phyloP scores from a whole-genome alignment of 129 eudicot genomes.

The Dittrichia graveolens region DNA sequence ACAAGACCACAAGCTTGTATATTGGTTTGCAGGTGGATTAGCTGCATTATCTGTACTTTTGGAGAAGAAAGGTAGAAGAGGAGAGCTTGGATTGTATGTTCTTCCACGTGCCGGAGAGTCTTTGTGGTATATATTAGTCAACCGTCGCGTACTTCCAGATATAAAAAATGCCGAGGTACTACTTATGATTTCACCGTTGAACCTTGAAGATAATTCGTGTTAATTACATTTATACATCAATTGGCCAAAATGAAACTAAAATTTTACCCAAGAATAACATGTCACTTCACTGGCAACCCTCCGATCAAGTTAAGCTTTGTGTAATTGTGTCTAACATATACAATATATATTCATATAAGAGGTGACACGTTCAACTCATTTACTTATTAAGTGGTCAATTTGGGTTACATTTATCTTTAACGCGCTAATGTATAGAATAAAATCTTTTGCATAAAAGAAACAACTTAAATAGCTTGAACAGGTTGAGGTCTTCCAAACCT shows the following conservation, averaged over 20 bases:
- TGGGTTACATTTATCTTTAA: too few relatives aligned
- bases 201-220: not conserved
- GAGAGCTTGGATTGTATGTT: slow-evolving; percentile 96
- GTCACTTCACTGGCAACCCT: not conserved
- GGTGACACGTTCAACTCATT: too few relatives aligned
- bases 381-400: too few relatives aligned
- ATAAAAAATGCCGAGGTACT: slow-evolving; percentile 94
- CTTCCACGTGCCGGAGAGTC: slow-evolving; percentile 99
- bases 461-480: too few relatives aligned
- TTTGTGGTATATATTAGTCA: slow-evolving; percentile 90
- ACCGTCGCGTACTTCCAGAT: slow-evolving; percentile 84
- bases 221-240: slow-evolving; percentile 1
- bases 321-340: too few relatives aligned
- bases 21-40: slow-evolving; percentile 94
- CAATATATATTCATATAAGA: too few relatives aligned
- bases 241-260: not conserved
- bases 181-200: slow-evolving; percentile 1
- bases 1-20: slow-evolving; percentile 94
- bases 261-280: not conserved
- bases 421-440: too few relatives aligned
- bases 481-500: too few relatives aligned
- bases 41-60: slow-evolving; percentile 91
- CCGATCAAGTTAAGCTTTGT: too few relatives aligned
- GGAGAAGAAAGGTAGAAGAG: slow-evolving; percentile 93
- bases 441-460: too few relatives aligned